phyloP scores from a whole-genome alignment of 805 yeast genomes.

The Kodamaea laetipori region DNA sequence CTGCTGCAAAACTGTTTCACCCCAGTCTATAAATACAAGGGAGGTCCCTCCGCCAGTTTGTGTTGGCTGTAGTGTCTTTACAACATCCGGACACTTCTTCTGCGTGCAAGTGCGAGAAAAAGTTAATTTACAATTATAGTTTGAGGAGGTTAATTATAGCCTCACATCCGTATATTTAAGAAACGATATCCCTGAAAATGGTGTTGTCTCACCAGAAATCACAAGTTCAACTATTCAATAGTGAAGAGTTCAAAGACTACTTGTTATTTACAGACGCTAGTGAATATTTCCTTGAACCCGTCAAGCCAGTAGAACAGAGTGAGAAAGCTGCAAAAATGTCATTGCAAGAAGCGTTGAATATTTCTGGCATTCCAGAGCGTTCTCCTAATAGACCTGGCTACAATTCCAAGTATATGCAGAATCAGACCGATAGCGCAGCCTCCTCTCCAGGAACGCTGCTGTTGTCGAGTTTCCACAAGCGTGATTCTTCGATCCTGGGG shows the following conservation, averaged over 20 bases:
- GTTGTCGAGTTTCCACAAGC: conserved; percentile 22
- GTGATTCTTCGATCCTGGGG: conserved; percentile 17
- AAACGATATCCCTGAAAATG: conserved; percentile 2
- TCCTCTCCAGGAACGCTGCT: conserved; percentile 20
- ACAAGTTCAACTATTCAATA: conserved; percentile 1
- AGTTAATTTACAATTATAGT: no score
- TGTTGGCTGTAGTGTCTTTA: neutral
- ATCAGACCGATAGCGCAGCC: conserved; percentile 4
- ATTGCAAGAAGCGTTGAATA: neutral
- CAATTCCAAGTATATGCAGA: neutral
- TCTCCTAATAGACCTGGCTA: conserved; percentile 9
- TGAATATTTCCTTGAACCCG: neutral
- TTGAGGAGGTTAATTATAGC: conserved; percentile 1
- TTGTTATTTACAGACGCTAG: conserved; percentile 7
- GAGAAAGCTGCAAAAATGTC: neutral
- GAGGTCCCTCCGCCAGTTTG: neutral
- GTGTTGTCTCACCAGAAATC: conserved; percentile 5
- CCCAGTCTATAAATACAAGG: conserved; percentile 1
- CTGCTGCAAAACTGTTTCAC: neutral
- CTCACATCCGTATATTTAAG: neutral
- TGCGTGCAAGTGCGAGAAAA: no score
- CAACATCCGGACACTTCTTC: conserved; percentile 1
- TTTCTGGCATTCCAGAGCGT: conserved; percentile 4
- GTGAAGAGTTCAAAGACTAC: conserved; percentile 11
- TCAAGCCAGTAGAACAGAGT: neutral